Base-by-base conservation (phyloP, 352 stramenopile species). In the Phytophthora megakarya region DNA sequence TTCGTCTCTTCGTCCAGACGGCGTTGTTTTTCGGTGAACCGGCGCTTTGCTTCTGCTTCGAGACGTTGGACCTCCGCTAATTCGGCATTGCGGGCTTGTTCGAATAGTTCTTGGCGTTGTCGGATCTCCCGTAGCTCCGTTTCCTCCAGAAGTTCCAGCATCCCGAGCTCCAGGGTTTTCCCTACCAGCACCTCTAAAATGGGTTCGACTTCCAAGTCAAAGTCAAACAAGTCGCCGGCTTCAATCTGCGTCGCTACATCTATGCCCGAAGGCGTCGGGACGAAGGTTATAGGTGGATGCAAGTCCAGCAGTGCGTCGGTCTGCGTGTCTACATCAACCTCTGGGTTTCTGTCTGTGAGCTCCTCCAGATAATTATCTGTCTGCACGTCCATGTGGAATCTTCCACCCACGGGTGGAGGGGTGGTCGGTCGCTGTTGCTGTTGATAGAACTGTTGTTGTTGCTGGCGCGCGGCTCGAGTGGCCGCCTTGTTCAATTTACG, bases 301-400 rank as follows among this genome's bases (percentile, higher is more conserved):
- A 96, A 70, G 62, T 98, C 92, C 56, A 97, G 62, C 45, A 97
- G 75, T 15, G 89, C 77, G 64, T 98, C 92, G 0, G 95, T 98
- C 62, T 98, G 95, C 16, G 92, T 98, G 61, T 95, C 88, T 10
- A 78, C 80, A 57, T 97, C 88, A 8, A 81, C 65, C 67, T 98
- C 93, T 0, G 90, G 81, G 37, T 92, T 92, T 43, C 85, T 77
- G 65, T 98, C 95, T 2, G 86, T 94, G 35, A 98, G 85, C 59
- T 98, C 94, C 55, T 98, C 95, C 1, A 98, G 76, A 72, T 97
- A 98, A 46, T 89, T 97, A 58, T 98, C 95, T 1, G 95, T 98
- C 73, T 98, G 95, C 30, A 96, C 93, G 58, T 97, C 88, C 81
- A 97, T 97, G 76, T 98, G 95, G 45, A 73, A 65, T 16, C 95